phyloP scores from a whole-genome alignment of 371 early-diverging fungal species.

The Mortierella sp. region DNA sequence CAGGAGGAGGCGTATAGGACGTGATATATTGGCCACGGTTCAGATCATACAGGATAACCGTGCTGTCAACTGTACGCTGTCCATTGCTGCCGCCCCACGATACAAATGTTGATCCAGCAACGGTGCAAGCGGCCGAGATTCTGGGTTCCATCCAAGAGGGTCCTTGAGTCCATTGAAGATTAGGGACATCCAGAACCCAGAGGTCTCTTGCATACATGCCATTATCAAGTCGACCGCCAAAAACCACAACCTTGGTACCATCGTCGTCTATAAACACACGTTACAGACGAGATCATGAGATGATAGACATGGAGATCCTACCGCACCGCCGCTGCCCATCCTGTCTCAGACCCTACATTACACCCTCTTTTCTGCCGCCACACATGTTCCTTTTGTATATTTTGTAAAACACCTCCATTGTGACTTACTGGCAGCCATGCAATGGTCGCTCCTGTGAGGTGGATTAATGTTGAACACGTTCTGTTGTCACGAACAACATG shows the following conservation, averaged over 20 bases:
- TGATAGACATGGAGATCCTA: no score
- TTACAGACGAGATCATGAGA: no score
- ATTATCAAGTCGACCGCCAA: conserved; percentile 15
- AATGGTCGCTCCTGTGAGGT: conserved; percentile 10
- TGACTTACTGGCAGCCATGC: conserved; percentile 23
- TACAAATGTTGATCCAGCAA: conserved; percentile 9
- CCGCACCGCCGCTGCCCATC: no score
- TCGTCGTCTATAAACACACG: conserved; percentile 9
- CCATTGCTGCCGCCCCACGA: conserved; percentile 17
- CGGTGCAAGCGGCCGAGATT: conserved; percentile 2
- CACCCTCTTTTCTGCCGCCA: no score
- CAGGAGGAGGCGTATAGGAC: conserved; percentile 8
- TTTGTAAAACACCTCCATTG: no score
- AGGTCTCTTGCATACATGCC: conserved; percentile 4
- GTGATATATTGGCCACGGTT: conserved; percentile 4
- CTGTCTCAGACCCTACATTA: no score
- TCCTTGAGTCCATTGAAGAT: conserved; percentile 11
- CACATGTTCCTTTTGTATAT: no score
- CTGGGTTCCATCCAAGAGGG: conserved; percentile 3
- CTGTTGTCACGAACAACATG: background rate
- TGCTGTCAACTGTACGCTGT: conserved; percentile 8
- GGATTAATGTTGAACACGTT: conserved; percentile 4
- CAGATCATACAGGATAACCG: conserved; percentile 9
- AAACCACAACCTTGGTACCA: conserved; percentile 20
- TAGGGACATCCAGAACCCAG: conserved; percentile 15